Percentiles rank a stretch among this genome's conserved stretches.
Evolutionary conservation across 305 asterid genomes (phyloP).

Genomic region (Fraxinus nigra): DNA sequence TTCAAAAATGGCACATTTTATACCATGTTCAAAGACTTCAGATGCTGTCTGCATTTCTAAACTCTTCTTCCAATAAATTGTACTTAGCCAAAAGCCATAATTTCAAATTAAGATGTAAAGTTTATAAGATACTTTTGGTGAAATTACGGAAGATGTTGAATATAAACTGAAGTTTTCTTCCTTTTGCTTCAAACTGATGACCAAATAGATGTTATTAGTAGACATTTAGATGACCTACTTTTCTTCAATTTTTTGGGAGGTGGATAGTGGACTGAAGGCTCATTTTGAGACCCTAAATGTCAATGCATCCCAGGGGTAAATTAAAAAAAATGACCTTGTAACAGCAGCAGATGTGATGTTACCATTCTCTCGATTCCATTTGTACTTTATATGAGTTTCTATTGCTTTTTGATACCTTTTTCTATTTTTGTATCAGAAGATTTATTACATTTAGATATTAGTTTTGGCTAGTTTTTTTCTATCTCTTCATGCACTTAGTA

Average conservation of each 20-base stretch:
- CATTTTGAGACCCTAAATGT: not conserved
- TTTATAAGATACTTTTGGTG: not conserved
- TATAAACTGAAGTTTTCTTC: not conserved
- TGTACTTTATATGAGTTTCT: not conserved
- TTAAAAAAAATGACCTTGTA: not conserved
- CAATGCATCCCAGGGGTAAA: not conserved
- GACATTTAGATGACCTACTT: not conserved
- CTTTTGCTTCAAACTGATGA: not conserved
- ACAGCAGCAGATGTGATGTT: not conserved
- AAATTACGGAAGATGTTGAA: not conserved
- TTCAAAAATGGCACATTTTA: not conserved
- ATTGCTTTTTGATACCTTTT: not conserved
- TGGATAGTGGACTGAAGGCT: not conserved
- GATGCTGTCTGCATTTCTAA: not conserved
- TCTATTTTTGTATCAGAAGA: not conserved
- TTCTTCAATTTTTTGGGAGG: not conserved
- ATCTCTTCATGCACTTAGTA: not conserved
- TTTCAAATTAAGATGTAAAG: not conserved
- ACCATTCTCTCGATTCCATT: not conserved
- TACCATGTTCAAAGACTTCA: not conserved
- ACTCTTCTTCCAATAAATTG: not conserved
- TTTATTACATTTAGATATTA: not conserved
- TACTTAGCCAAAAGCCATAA: not conserved
- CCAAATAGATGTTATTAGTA: not conserved
- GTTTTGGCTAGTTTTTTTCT: not conserved